phyloP scores from a whole-genome alignment of 208 protist species.

The Lotmaria passim region DNA sequence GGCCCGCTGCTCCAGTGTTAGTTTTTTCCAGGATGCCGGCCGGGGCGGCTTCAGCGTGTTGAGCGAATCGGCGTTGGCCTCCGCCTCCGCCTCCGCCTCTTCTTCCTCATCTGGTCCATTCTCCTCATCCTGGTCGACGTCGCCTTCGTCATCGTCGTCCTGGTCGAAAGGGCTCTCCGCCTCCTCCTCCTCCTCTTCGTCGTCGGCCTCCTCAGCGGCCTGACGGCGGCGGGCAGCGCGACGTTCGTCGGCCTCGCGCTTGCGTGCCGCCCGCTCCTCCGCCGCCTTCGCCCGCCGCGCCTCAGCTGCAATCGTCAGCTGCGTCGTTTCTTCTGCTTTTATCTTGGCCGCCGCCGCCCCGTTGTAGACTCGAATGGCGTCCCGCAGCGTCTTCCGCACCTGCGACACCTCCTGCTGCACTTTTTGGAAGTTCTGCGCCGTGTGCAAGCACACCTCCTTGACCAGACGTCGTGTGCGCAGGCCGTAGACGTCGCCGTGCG shows the following conservation, averaged over 20 bases:
- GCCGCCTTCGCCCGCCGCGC: constrained; percentile 24
- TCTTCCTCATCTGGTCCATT: constrained; percentile 40
- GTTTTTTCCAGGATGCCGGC: constrained; percentile 39
- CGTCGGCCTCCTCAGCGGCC: constrained; percentile 32
- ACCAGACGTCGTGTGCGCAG: constrained; percentile 53
- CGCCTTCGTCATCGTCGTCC: constrained; percentile 33
- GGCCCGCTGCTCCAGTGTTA: constrained; percentile 58
- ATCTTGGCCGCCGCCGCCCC: constrained; percentile 45
- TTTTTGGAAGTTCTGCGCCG: constrained; percentile 44
- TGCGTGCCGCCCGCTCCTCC: constrained; percentile 47
- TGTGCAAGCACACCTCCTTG: constrained; percentile 53
- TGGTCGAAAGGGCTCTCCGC: constrained; percentile 39
- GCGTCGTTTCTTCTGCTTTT: constrained; percentile 41
- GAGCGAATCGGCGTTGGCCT: background rate
- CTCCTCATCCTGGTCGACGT: constrained; percentile 39
- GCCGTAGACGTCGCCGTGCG: constrained; percentile 69
- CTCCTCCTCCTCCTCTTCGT: constrained; percentile 43
- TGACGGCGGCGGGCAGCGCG: constrained; percentile 29
- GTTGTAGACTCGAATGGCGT: constrained; percentile 40
- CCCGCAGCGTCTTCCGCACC: constrained; percentile 48
- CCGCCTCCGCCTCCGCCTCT: constrained; percentile 28
- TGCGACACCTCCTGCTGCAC: constrained; percentile 46
- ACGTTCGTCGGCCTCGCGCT: constrained; percentile 43
- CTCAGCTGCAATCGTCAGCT: constrained; percentile 49
- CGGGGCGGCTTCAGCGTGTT: constrained; percentile 13